These are phyloP conservation scores for Lodderomyces parapsilosis DNA, from an alignment of 1,139 yeast genomes.

Conservation along the genomic window DNA sequence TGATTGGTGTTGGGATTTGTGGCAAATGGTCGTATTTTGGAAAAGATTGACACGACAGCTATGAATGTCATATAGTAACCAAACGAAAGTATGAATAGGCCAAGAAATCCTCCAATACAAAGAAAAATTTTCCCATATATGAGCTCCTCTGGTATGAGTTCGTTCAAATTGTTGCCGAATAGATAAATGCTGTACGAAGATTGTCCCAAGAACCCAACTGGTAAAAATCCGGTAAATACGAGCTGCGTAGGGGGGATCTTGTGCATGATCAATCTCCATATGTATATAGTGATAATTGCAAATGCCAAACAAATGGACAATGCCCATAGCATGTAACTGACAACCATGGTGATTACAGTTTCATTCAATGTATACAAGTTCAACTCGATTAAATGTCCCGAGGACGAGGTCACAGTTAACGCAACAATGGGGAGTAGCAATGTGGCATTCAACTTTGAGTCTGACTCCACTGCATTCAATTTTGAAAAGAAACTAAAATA, in stretches of 20 bases:
- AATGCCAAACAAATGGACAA: slow-evolving; percentile 65
- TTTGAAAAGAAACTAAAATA: slow-evolving; percentile 40
- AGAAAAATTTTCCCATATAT: slow-evolving; percentile 20
- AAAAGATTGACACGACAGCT: slow-evolving; percentile 45
- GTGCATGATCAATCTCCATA: slow-evolving; percentile 55
- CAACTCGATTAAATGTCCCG: slow-evolving; percentile 55
- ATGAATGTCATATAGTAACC: slow-evolving; percentile 66
- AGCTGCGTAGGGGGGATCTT: slow-evolving; percentile 53
- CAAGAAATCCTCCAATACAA: slow-evolving; percentile 25
- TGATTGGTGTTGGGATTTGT: slow-evolving; percentile 13
- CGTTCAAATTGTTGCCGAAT: slow-evolving; percentile 45
- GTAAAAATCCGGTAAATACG: slow-evolving; percentile 29
- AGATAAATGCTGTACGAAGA: slow-evolving; percentile 68
- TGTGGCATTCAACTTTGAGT: slow-evolving; percentile 35
- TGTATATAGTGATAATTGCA: slow-evolving; percentile 54
- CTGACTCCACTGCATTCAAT: slow-evolving; percentile 19
- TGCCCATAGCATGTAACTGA: slow-evolving; percentile 63
- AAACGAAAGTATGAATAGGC: slow-evolving; percentile 52
- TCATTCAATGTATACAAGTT: slow-evolving; percentile 40
- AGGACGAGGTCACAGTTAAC: slow-evolving; percentile 68
- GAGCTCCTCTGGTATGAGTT: slow-evolving; percentile 17
- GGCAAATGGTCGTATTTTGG: slow-evolving; percentile 37
- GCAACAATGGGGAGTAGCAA: slow-evolving; percentile 72
- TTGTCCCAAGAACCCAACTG: slow-evolving; percentile 61
- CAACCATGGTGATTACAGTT: slow-evolving; percentile 51